Evolutionary conservation across 805 yeast genomes (phyloP), one percentile per base, ranked within the genome.

Genomic region (Spathaspora gorwiae): DNA sequence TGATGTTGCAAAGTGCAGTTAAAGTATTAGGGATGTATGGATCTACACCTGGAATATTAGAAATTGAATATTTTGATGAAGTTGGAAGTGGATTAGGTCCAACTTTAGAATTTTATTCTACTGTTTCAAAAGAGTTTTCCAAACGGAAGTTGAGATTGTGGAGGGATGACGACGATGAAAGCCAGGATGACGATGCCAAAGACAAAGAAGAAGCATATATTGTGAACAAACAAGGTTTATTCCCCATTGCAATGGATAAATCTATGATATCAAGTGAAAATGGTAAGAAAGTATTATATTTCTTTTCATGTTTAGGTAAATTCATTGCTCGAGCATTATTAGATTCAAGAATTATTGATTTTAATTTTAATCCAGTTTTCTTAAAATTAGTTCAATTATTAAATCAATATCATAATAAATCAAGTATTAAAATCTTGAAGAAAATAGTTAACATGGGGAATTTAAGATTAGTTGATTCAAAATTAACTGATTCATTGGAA

Each of bases 71-170:
- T 56, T 80, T 76, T 50, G 90, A 84, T 52, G 99, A 92, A 61
- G 96, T 77, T 6, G 99, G 98, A n/a, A 84, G 96, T 0, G 99
- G 99, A 0, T 67, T 90, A 38, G 99, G 99, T 0, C 99, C 99
- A 3, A 92, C 99, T 0, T 70, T 90, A 51, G 99, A 92, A 63
- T 92, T 94, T 58, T 92, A 89, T 57, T 81, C 97, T 0, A 70
- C 75, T 12, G 89, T 87, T 1, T 89, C 97, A 0, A 79, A 73
- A 46, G 90, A 83, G 50, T 89, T 92, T 60, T 68, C 84, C 1
- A 73, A 68, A 51, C 75, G 72, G 42, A 72, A 72, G 26, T 64
- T 83, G 39, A 64, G 64, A 7, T 68, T 94, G 69, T 92, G 98
- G 98, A 75, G 95, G 53, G 63, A 64, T 44, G 57, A 57, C 26